A percentile compares a stretch with the other conserved stretches of the same genome.
Evolutionary conservation across 2,329 filamentous ascomycete species (phyloP).

Genomic region (Ceratocystis colombiana): DNA sequence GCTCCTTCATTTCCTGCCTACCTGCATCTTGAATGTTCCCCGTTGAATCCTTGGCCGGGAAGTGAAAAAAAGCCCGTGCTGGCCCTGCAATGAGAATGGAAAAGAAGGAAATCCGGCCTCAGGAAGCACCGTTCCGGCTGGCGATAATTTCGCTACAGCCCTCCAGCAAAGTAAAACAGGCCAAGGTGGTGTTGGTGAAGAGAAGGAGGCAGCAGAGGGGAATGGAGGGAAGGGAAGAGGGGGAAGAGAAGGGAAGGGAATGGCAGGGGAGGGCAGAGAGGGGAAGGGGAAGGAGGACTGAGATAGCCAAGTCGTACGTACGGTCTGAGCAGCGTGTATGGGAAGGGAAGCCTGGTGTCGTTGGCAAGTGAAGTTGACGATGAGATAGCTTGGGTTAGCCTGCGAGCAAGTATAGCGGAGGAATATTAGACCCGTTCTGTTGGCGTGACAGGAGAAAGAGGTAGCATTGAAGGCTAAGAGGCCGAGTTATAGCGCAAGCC

Average conservation of each 20-base stretch:
- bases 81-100: neutral
- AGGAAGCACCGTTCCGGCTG: neutral
- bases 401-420: no score
- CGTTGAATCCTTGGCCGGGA: no score
- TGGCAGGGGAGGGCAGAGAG: neutral
- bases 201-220: neutral
- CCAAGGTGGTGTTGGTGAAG: neutral
- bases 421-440: no score
- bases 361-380: no score
- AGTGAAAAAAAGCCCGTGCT: neutral
- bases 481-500: no score
- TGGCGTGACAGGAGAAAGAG: no score
- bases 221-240: neutral
- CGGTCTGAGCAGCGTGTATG: no score
- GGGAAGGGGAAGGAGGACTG: neutral
- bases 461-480: no score
- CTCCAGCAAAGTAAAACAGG: slow-evolving; percentile 12
- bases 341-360: no score
- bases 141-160: slow-evolving; percentile 7
- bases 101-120: no score
- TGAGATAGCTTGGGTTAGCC: no score
- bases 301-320: no score
- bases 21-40: neutral
- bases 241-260: neutral
- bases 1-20: neutral